Base-by-base conservation (phyloP, 805 yeast genomes). In the Kodamaea jinghongensis region DNA sequence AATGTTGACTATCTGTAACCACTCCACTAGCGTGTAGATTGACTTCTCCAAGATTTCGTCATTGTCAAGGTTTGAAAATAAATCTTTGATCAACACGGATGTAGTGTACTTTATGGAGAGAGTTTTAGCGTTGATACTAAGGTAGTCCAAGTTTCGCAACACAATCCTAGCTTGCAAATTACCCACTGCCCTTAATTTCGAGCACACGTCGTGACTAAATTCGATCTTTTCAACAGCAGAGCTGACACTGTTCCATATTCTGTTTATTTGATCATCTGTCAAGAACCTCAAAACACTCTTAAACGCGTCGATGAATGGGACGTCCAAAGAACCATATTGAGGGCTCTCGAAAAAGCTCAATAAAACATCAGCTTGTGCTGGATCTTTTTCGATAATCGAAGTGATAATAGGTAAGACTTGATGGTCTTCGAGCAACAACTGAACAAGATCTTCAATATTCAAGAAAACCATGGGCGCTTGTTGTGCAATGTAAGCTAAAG, bases 361-460 rank as follows among this genome's bases (percentile, higher is more conserved):
- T 17, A 47, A 35, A 10, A 22, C 26, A 16, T 31, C 33, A 17
- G 44, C 39, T 6, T 38, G 29, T 5, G 20, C 23, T 20, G 41
- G 28, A 13, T 41, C 39, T n/a, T 34, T 31, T 26, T 37, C 42
- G 6, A 41, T 35, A 11, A 47, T 22, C 6, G 35, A 37, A 2
- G 39, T 27, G 16, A 23, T 37, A 13, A 36, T 40, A 14, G 35
- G 34, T 3, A 37, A 29, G 8, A 35, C 31, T 4, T 34, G 36
- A 22, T 34, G 39, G 6, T 36, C 38, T 8, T 45, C 41, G 7
- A 27, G 32, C 11, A 38, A 23, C 23, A 37, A 35, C 3, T 40
- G 43, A 47, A 58, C 55, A 47, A 79, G 55, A 12, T 70, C 61
- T 1, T 58, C 64, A 17, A 73, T 48, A 3, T 64, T 55, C 14